These are phyloP conservation scores for Leccinum disarticulatum DNA, from an alignment of 768 basidiomycete genomes.

Conservation along the genomic window DNA sequence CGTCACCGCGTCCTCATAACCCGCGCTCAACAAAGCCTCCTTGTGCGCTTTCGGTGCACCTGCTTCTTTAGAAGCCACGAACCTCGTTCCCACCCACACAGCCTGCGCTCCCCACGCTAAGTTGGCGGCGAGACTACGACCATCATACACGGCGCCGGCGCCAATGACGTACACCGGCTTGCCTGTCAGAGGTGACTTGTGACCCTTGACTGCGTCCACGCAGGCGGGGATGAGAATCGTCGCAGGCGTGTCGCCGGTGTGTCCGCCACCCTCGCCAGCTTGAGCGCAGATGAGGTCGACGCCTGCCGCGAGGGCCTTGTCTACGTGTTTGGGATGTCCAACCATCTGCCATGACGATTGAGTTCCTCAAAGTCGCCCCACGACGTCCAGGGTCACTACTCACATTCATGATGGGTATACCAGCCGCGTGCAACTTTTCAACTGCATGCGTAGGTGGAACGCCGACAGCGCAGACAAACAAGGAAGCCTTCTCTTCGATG, in stretches of 20 bases:
- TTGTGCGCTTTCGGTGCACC: slow-evolving; percentile 84
- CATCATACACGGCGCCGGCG: slow-evolving; percentile 90
- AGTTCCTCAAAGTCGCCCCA: background rate
- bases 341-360: slow-evolving; percentile 56
- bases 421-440: slow-evolving; percentile 78
- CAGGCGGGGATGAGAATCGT: slow-evolving; percentile 89
- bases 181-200: slow-evolving; percentile 77
- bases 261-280: slow-evolving; percentile 88
- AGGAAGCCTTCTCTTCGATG: slow-evolving; percentile 82
- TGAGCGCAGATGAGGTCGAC: slow-evolving; percentile 95
- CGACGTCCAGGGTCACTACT: slow-evolving; percentile 16
- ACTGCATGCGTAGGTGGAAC: slow-evolving; percentile 81
- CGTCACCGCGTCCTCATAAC: slow-evolving; percentile 75
- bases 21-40: slow-evolving; percentile 65
- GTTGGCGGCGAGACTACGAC: slow-evolving; percentile 83
- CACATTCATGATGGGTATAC: slow-evolving; percentile 86
- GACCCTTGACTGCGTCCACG: slow-evolving; percentile 79
- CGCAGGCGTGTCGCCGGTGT: slow-evolving; percentile 82
- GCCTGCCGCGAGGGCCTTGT: slow-evolving; percentile 77
- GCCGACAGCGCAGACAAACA: slow-evolving; percentile 92
- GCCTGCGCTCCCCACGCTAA: slow-evolving; percentile 87
- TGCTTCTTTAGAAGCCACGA: slow-evolving; percentile 82
- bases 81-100: slow-evolving; percentile 88
- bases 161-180: slow-evolving; percentile 85
- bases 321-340: slow-evolving; percentile 89